phyloP scores from a whole-genome alignment of 2,329 filamentous ascomycete genomes.

The Elsinoe perseae region DNA sequence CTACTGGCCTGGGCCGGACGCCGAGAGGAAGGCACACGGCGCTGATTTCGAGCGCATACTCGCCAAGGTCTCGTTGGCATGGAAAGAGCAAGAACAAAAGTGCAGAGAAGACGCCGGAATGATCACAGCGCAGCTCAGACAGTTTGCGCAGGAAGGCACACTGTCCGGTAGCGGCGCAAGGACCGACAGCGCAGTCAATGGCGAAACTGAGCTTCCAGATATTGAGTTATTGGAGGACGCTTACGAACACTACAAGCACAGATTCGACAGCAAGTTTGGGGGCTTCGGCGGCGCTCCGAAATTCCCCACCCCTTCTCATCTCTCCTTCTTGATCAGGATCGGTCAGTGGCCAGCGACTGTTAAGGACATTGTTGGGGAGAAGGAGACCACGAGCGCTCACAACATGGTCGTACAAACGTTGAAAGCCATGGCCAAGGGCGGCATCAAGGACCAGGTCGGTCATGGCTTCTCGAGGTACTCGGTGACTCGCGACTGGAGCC shows the following conservation, averaged over 20 bases:
- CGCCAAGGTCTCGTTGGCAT: constrained; percentile 64
- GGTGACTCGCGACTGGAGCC: constrained; percentile 82
- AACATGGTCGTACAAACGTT: constrained; percentile 77
- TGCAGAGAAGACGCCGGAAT: constrained; percentile 78
- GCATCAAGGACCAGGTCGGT: constrained; percentile 67
- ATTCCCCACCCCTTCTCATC: constrained; percentile 79
- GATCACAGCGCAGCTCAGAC: constrained; percentile 69
- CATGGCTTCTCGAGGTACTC: constrained; percentile 79
- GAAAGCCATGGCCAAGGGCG: constrained; percentile 65
- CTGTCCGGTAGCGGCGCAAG: constrained; percentile 34
- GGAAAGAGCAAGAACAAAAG: constrained; percentile 75
- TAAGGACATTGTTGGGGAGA: constrained; percentile 75
- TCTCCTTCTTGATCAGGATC: constrained; percentile 73
- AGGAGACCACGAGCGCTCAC: constrained; percentile 65
- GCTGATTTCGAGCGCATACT: constrained; percentile 79
- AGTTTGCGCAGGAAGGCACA: constrained; percentile 84
- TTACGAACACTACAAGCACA: constrained; percentile 67
- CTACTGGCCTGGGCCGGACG: constrained; percentile 81
- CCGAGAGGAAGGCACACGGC: constrained; percentile 45
- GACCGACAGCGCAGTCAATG: constrained; percentile 20
- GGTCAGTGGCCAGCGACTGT: constrained; percentile 64
- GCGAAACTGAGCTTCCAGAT: constrained; percentile 54
- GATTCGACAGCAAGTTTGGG: constrained; percentile 70
- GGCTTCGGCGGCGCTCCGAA: constrained; percentile 75
- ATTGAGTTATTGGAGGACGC: constrained; percentile 88